These are phyloP conservation scores for Neonectria punicea DNA, from an alignment of 2,329 filamentous ascomycete species.

Conservation along the genomic window DNA sequence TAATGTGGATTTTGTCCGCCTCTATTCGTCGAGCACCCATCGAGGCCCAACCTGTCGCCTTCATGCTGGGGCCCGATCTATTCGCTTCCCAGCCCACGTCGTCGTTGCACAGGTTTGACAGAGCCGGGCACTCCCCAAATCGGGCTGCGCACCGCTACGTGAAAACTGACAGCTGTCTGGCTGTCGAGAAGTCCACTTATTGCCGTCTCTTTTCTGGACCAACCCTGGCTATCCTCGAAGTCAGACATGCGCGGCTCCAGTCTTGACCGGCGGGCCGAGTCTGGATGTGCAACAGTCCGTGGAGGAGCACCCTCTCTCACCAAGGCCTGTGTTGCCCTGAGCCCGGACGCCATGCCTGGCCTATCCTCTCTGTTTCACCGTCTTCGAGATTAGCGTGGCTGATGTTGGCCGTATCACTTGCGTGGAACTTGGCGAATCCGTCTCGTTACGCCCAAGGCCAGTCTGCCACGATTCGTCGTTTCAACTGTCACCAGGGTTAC, in stretches of 20 bases:
- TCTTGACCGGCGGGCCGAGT: constrained; percentile 43
- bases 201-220: constrained; percentile 25
- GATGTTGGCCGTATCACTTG: constrained; percentile 35
- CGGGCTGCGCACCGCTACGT: constrained; percentile 27
- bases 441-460: constrained; percentile 20
- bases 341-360: constrained; percentile 28
- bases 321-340: constrained; percentile 30
- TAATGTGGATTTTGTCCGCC: not conserved
- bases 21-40: not conserved
- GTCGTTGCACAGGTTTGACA: constrained; percentile 34
- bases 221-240: constrained; percentile 42
- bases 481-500: constrained; percentile 4
- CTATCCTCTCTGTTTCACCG: constrained; percentile 38
- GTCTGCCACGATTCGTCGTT: constrained; percentile 19
- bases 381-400: constrained; percentile 44
- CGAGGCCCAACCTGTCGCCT: not conserved
- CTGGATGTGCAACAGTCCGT: constrained; percentile 36
- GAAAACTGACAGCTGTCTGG: constrained; percentile 28
- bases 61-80: constrained; percentile 5
- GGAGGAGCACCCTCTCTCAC: constrained; percentile 28
- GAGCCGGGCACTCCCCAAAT: constrained; percentile 28
- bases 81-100: constrained; percentile 26
- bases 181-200: constrained; percentile 28
- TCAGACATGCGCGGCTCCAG: constrained; percentile 40
- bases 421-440: constrained; percentile 28